These are phyloP conservation scores for Trichomonascaceae sp. DNA, from an alignment of 1,139 yeast species.

Conservation along the genomic window DNA sequence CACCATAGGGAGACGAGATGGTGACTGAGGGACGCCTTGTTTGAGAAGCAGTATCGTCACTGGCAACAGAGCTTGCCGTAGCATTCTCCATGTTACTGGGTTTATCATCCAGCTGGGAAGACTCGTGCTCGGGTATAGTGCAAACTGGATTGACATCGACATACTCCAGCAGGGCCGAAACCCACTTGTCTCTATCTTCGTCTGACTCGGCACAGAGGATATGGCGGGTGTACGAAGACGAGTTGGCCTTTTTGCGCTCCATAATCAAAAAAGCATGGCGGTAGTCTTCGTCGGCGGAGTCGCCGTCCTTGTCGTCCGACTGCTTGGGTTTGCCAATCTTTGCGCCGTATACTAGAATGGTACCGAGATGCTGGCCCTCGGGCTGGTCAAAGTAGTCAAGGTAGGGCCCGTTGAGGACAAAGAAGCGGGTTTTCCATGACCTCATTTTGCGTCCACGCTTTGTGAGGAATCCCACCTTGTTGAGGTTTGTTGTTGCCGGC, in stretches of 20 bases:
- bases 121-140: too few relatives aligned
- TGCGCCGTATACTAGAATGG: conserved; percentile 43
- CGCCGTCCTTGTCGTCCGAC: conserved; percentile 32
- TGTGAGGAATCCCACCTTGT: conserved; percentile 56
- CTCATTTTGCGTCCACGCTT: conserved; percentile 49
- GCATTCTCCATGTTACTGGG: too few relatives aligned
- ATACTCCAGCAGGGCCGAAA: conserved; percentile 42
- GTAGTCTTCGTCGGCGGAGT: conserved; percentile 39
- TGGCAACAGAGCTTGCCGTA: too few relatives aligned
- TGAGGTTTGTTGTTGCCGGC: conserved; percentile 14
- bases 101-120: too few relatives aligned
- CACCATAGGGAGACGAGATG: too few relatives aligned
- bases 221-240: conserved; percentile 42
- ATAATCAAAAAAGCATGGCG: conserved; percentile 64
- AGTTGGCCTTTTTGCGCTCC: conserved; percentile 48
- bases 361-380: conserved; percentile 43
- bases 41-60: too few relatives aligned
- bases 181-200: conserved; percentile 71
- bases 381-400: conserved; percentile 51
- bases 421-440: conserved; percentile 66
- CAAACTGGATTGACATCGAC: conserved; percentile 10
- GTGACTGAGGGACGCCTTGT: too few relatives aligned
- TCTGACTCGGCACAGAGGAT: conserved; percentile 76
- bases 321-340: conserved; percentile 46
- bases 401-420: conserved; percentile 52